Percentiles rank a stretch among this genome's conserved stretches.
phyloP scores from a whole-genome alignment of 108 stramenopile genomes.

The Fistulifera solaris region DNA sequence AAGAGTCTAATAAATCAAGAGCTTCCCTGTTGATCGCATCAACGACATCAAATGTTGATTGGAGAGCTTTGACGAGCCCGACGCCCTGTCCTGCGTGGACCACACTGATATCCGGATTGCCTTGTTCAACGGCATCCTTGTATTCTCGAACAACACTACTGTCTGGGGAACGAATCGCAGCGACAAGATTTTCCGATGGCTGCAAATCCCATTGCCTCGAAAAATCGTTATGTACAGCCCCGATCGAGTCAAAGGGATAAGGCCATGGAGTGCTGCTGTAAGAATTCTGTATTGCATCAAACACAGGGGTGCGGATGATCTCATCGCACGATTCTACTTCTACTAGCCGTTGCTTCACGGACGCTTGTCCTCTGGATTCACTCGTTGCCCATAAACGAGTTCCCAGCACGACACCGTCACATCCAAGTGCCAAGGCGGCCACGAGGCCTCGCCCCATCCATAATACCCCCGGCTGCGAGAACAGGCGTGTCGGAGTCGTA shows the following conservation, averaged over 20 bases:
- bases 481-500: slow-evolving; percentile 16
- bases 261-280: slow-evolving; percentile 41
- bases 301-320: slow-evolving; percentile 48
- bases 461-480: slow-evolving; percentile 66
- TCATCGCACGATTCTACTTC: slow-evolving; percentile 45
- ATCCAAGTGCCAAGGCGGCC: slow-evolving; percentile 53
- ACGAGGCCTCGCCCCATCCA: slow-evolving; percentile 56
- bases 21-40: slow-evolving; percentile 39
- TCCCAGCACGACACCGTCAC: slow-evolving; percentile 65
- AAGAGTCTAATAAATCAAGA: slow-evolving; percentile 13
- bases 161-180: slow-evolving; percentile 11
- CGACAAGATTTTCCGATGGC: slow-evolving; percentile 17
- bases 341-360: slow-evolving; percentile 34
- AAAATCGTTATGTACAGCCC: slow-evolving; percentile 45
- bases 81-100: slow-evolving; percentile 60
- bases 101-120: slow-evolving; percentile 17
- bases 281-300: slow-evolving; percentile 57
- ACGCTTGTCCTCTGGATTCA: slow-evolving; percentile 35
- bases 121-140: slow-evolving; percentile 12
- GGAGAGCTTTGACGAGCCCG: slow-evolving; percentile 42
- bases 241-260: slow-evolving; percentile 54
- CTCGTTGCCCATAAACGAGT: slow-evolving; percentile 64
- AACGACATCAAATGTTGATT: slow-evolving; percentile 50
- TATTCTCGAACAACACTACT: slow-evolving; percentile 13
- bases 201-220: slow-evolving; percentile 55